phyloP scores from a whole-genome alignment of 2,329 filamentous ascomycete species.

The Rutstroemia sp. region DNA sequence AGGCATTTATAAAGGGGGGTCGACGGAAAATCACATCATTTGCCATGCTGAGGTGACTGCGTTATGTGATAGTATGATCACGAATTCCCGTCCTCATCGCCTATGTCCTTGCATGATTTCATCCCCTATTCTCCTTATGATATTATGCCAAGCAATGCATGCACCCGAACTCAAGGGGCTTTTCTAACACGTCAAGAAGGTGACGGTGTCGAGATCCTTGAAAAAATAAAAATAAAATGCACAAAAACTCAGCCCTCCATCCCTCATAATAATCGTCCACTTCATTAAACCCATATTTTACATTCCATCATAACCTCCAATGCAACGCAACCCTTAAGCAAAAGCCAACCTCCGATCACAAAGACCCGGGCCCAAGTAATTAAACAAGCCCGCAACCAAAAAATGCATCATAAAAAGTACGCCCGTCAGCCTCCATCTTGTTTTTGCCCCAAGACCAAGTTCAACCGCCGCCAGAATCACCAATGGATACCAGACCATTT shows the following conservation, averaged over 20 bases:
- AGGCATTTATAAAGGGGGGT: too few species aligned
- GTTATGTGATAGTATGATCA: too few species aligned
- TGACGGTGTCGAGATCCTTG: too few species aligned
- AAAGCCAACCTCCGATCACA: constrained; percentile 8
- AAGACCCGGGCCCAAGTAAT: constrained; percentile 27
- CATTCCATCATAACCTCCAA: background rate
- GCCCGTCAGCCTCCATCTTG: constrained; percentile 32
- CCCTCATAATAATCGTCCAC: background rate
- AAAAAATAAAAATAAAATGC: background rate
- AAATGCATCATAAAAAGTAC: constrained; percentile 41
- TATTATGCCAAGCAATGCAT: too few species aligned
- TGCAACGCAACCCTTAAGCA: background rate
- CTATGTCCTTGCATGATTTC: too few species aligned
- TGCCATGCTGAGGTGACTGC: too few species aligned
- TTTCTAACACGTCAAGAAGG: too few species aligned
- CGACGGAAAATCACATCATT: too few species aligned
- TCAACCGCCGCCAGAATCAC: constrained; percentile 64
- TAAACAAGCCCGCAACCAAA: constrained; percentile 34
- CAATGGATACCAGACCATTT: constrained; percentile 58
- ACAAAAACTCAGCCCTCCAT: background rate
- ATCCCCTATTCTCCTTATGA: too few species aligned
- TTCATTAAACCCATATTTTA: too few species aligned
- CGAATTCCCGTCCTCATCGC: too few species aligned
- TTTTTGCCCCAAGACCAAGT: constrained; percentile 36
- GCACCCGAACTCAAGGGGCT: too few species aligned